Evolutionary conservation across 768 basidiomycete species (phyloP), one percentile per base, ranked within the genome.

Genomic region (Suillus bovinus): DNA sequence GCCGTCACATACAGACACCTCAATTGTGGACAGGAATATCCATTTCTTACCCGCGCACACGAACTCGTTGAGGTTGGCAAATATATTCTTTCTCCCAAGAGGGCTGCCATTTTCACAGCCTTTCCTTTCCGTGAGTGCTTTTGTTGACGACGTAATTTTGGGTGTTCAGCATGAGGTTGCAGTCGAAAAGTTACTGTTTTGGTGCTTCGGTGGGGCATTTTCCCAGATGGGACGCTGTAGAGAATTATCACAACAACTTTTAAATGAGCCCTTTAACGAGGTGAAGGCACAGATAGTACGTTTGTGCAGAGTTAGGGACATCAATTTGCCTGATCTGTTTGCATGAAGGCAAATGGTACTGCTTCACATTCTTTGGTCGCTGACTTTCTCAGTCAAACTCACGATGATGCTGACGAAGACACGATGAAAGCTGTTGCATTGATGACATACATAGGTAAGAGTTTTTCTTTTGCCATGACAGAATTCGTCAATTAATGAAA

Each of bases 91-190:
- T 22, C 36, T 20, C 47, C 56, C 2, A n/a, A 33, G 44, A 58
- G 29, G 5, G 29, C 61, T 13, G 56, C 53, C 24, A 29, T 62
- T 20, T 46, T 62, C 11, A 36, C n/a, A n/a, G n/a, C n/a, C n/a
- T n/a, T n/a, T n/a, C n/a, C n/a, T n/a, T n/a, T n/a, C n/a, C n/a
- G n/a, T 62, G 24, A 39, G 58, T 59, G 7, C 17, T 7, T 24
- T 13, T 27, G 14, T 47, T 4, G 20, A 20, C 3, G 41, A 27
- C n/a, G 5, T 27, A 10, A 14, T 14, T 27, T 16, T 27, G 24
- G 7, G 27, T 5, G 16, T 47, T 47, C 5, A 27, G 24, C 31
- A 33, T 33, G 31, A 4, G 3, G 31, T 33, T 47, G 46, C 24
- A 47, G 46, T 47, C 24, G 46, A 27, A 47, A 16, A 16, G 46